These are phyloP conservation scores for Tetrahymena borealis DNA, from an alignment of 73 alveolate species.

Conservation along the genomic window DNA sequence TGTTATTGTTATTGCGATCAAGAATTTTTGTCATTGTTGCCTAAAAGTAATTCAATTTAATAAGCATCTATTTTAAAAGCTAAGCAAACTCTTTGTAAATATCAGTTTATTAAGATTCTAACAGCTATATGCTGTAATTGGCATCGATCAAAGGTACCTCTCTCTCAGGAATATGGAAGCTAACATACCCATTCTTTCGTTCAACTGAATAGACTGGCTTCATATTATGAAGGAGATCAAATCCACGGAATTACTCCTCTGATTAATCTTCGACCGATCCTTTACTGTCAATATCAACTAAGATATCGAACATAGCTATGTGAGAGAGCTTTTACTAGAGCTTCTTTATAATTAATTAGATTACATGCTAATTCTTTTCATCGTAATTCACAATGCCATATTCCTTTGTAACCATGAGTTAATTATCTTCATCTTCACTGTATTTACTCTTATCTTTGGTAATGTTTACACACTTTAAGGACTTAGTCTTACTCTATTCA, in stretches of 20 bases:
- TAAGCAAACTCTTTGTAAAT: background rate
- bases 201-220: background rate
- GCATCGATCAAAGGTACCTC: background rate
- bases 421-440: no score
- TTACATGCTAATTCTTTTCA: no score
- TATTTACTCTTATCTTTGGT: no score
- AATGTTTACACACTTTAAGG: no score
- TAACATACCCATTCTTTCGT: background rate
- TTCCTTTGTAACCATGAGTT: no score
- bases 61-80: background rate
- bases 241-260: background rate
- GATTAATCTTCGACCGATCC: background rate
- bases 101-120: background rate
- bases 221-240: no score
- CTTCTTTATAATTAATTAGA: background rate
- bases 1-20: background rate
- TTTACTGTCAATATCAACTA: background rate
- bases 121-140: background rate
- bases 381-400: no score
- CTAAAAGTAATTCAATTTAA: background rate
- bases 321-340: no score
- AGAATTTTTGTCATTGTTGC: background rate
- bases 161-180: background rate
- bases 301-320: no score
- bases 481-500: no score